Evolutionary conservation across 2,329 filamentous ascomycete genomes (phyloP).

Genomic region (Colletotrichum kahawae): DNA sequence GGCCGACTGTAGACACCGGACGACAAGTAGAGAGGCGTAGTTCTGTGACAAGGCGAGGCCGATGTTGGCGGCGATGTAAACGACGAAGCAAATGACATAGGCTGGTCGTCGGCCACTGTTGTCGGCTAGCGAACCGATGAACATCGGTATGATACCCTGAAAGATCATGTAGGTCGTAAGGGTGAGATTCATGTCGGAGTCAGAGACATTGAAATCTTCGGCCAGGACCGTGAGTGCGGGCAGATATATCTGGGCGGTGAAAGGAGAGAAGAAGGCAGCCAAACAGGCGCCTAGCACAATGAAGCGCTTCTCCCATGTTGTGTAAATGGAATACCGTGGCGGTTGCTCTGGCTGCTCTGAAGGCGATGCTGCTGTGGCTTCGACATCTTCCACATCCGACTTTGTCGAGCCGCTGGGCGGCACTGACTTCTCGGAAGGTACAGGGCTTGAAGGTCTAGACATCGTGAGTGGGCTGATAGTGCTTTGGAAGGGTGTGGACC

Average conservation of each 20-base stretch:
- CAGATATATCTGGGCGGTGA: constrained; percentile 58
- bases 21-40: constrained; percentile 58
- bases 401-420: not conserved
- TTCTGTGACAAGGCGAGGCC: constrained; percentile 57
- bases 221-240: constrained; percentile 56
- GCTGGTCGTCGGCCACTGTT: constrained; percentile 40
- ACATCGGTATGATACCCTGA: constrained; percentile 61
- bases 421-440: not conserved
- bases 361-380: not conserved
- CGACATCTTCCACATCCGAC: not conserved
- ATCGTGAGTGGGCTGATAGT: not conserved
- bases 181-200: constrained; percentile 52
- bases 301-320: constrained; percentile 42
- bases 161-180: constrained; percentile 64
- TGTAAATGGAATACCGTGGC: constrained; percentile 41
- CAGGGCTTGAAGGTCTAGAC: not conserved
- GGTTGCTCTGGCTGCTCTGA: not conserved
- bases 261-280: constrained; percentile 49
- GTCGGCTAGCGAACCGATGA: constrained; percentile 52
- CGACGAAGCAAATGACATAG: constrained; percentile 40
- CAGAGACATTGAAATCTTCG: constrained; percentile 48
- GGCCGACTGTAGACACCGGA: constrained; percentile 58
- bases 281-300: constrained; percentile 44
- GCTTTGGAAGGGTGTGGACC: not conserved
- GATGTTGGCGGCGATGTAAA: constrained; percentile 40